Evolutionary conservation across 805 yeast genomes (phyloP).

Genomic region (Starmerella stellata): DNA sequence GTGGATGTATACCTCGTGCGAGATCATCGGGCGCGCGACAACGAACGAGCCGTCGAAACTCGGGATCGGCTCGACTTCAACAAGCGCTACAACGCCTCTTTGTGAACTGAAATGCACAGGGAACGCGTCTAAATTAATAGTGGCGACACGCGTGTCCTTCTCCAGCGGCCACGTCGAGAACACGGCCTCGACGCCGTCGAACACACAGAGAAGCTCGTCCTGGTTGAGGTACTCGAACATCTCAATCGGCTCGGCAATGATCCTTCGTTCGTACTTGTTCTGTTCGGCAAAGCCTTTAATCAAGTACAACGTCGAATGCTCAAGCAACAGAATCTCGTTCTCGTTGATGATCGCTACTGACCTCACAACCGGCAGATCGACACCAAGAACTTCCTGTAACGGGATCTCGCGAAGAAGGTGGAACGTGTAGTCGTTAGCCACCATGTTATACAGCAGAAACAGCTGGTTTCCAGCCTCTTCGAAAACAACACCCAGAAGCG

Average conservation of each 20-base stretch:
- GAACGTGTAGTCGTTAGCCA: constrained; percentile 8
- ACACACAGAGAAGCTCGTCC: constrained; percentile 25
- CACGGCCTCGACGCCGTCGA: constrained; percentile 24
- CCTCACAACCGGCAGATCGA: not conserved
- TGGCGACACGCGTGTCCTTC: constrained; percentile 5
- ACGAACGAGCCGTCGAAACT: constrained; percentile 22
- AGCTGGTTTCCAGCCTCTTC: constrained; percentile 7
- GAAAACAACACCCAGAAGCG: constrained; percentile 22
- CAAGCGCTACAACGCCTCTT: constrained; percentile 33
- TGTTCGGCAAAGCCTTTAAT: constrained; percentile 8
- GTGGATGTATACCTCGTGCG: constrained; percentile 23
- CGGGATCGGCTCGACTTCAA: constrained; percentile 29
- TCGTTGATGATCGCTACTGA: constrained; percentile 14
- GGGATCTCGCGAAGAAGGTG: constrained; percentile 22
- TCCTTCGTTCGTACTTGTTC: constrained; percentile 17
- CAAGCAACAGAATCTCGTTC: constrained; percentile 19
- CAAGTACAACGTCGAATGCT: constrained; percentile 25
- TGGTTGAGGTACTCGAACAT: constrained; percentile 20
- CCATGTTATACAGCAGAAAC: not conserved
- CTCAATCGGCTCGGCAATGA: constrained; percentile 24
- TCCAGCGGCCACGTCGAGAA: constrained; percentile 7
- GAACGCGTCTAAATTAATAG: constrained; percentile 29
- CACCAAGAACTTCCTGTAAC: constrained; percentile 21
- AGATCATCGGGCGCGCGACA: constrained; percentile 20
- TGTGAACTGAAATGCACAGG: constrained; percentile 32